Percentiles rank a stretch among this genome's conserved stretches.
Evolutionary conservation across 768 basidiomycete species (phyloP).

Genomic region (Boletus sp.): DNA sequence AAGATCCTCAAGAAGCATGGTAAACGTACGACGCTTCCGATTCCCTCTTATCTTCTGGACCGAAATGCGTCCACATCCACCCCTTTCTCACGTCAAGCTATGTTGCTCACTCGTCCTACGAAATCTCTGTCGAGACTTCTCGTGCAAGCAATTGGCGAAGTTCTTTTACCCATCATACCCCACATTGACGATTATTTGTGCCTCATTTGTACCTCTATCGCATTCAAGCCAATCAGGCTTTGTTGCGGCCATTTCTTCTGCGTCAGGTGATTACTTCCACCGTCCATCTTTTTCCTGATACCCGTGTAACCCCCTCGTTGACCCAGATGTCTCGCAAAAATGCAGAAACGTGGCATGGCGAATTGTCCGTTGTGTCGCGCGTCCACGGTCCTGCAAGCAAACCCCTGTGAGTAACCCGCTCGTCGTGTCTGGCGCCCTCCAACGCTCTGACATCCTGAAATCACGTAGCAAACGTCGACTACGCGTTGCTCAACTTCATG

Average conservation of each 20-base stretch:
- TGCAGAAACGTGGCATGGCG: constrained; percentile 76
- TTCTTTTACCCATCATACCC: constrained; percentile 75
- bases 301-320: constrained; percentile 13
- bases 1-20: constrained; percentile 95
- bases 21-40: constrained; percentile 80
- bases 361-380: constrained; percentile 86
- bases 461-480: constrained; percentile 67
- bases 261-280: constrained; percentile 42
- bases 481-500: constrained; percentile 81
- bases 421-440: not conserved
- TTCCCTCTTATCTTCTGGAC: constrained; percentile 37
- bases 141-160: constrained; percentile 80
- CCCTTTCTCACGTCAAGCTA: constrained; percentile 29
- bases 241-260: constrained; percentile 78
- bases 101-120: constrained; percentile 24
- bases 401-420: constrained; percentile 54
- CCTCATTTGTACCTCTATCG: constrained; percentile 83
- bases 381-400: constrained; percentile 70
- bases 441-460: not conserved
- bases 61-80: constrained; percentile 12
- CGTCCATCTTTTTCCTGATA: not conserved
- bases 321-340: constrained; percentile 72
- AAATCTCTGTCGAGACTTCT: constrained; percentile 59
- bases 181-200: constrained; percentile 83
- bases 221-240: constrained; percentile 88